phyloP scores from a whole-genome alignment of 805 yeast species.

The Candida vaughaniae region DNA sequence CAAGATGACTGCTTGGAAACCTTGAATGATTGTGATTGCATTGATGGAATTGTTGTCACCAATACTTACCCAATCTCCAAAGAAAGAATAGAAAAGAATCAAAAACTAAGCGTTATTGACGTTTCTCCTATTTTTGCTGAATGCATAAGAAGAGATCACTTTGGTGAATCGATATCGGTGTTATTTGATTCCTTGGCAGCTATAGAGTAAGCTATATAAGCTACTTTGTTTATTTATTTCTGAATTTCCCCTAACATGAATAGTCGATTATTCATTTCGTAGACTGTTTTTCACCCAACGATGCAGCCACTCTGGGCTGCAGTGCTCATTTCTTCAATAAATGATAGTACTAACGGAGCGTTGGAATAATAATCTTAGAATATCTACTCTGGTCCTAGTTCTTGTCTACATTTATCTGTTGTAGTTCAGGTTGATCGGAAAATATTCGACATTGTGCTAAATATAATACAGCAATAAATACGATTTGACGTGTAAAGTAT shows the following conservation, averaged over 20 bases:
- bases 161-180: constrained; percentile 95
- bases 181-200: constrained; percentile 84
- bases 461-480: too few species aligned
- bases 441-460: too few species aligned
- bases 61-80: constrained; percentile 89
- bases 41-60: constrained; percentile 91
- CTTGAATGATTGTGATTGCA: constrained; percentile 73
- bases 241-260: too few species aligned
- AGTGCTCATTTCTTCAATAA: constrained; percentile 35
- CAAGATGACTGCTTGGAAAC: constrained; percentile 82
- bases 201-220: constrained; percentile 26
- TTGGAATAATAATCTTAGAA: constrained; percentile 38
- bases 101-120: constrained; percentile 83
- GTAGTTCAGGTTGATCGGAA: too few species aligned
- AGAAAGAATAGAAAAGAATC: constrained; percentile 53
- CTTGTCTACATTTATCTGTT: too few species aligned
- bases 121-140: constrained; percentile 96
- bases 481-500: too few species aligned
- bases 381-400: too few species aligned
- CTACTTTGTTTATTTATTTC: constrained; percentile 1
- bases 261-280: constrained; percentile 8
- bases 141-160: constrained; percentile 97
- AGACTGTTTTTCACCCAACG: constrained; percentile 35
- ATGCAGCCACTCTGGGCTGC: constrained; percentile 54
- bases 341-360: constrained; percentile 57